Evolutionary conservation across 331 rosid genomes (phyloP), one percentile per base, ranked within the genome.

Genomic region (Spiraea crenata): DNA sequence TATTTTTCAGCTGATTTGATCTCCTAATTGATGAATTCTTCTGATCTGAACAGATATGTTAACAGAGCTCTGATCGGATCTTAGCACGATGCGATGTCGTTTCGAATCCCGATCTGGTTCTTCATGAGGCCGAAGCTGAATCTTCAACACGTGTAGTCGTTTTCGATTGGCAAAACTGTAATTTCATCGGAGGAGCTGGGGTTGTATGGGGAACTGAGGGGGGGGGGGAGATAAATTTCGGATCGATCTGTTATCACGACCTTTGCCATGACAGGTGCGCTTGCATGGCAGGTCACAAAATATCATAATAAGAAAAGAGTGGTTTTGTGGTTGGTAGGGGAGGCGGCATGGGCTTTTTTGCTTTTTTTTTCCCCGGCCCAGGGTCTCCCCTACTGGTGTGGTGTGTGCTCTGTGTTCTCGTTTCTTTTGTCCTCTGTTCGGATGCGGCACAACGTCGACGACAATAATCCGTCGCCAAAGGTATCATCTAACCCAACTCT

Each of bases 211-310:
- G 16, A 8, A n/a, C n/a, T n/a, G n/a, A n/a, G n/a, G n/a, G n/a
- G n/a, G n/a, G n/a, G n/a, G 62, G 44, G 40, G 39, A 44, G 4
- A 37, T 69, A 54, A 8, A 9, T 55, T 13, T 38, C 14, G 13
- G 25, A 6, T 25, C 38, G 57, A 83, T 83, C 85, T 84, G 87
- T 85, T 90, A 82, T 88, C 90, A 1, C 85, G 97, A 81, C 97
- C 97, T 89, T 93, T 93, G 99, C 97, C 99, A 90, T 93, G 97
- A 6, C 92, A 64, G 99, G 97, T 91, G 99, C 95, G 99, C 99
- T 93, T 89, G 99, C 95, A 59, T 93, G 97, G 97, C 96, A 80
- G 99, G 97, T 93, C 97, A 87, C 62, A 40, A 63, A 41, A 70
- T 39, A 25, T 54, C 75, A 63, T 83, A 93, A 88, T 86, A 87